phyloP scores from a whole-genome alignment of 2,329 filamentous ascomycete genomes.

The Phialemoniopsis sp. region DNA sequence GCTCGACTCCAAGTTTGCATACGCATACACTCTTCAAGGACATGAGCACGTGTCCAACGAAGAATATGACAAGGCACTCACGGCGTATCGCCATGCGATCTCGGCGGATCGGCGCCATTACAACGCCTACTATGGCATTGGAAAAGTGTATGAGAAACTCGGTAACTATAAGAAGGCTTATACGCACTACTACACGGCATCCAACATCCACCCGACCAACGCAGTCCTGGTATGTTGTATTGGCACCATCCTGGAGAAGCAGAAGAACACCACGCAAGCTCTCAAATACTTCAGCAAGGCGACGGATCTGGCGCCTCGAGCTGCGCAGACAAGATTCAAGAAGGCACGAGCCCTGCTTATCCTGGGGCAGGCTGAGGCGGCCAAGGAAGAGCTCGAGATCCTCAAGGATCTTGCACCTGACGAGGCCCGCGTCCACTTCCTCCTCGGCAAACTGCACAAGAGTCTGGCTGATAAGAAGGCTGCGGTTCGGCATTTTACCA shows the following conservation, averaged over 20 bases:
- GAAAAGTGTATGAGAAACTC: conserved; percentile 80
- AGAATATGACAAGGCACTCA: conserved; percentile 91
- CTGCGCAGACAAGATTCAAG: conserved; percentile 83
- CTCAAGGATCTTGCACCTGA: conserved; percentile 89
- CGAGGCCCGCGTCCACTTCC: conserved; percentile 92
- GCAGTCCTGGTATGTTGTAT: conserved; percentile 90
- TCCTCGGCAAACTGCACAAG: conserved; percentile 82
- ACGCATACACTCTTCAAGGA: conserved; percentile 91
- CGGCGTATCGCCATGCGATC: conserved; percentile 82
- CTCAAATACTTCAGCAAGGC: conserved; percentile 79
- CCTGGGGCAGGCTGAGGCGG: conserved; percentile 64
- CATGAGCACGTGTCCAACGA: conserved; percentile 96
- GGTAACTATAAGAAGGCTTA: conserved; percentile 90
- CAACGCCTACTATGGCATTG: conserved; percentile 95
- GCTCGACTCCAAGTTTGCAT: conserved; percentile 84
- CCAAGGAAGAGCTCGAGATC: conserved; percentile 78
- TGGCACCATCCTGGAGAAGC: conserved; percentile 82
- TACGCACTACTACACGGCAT: conserved; percentile 84
- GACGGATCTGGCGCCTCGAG: conserved; percentile 74
- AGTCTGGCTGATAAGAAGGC: conserved; percentile 66
- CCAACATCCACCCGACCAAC: conserved; percentile 89
- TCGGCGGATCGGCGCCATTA: conserved; percentile 86
- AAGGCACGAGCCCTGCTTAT: conserved; percentile 85
- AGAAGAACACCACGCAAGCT: conserved; percentile 76
- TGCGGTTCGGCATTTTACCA: conserved; percentile 92